Evolutionary conservation across 2,329 filamentous ascomycete species (phyloP), one percentile per base, ranked within the genome.

Genomic region (Aschersonia sp.): DNA sequence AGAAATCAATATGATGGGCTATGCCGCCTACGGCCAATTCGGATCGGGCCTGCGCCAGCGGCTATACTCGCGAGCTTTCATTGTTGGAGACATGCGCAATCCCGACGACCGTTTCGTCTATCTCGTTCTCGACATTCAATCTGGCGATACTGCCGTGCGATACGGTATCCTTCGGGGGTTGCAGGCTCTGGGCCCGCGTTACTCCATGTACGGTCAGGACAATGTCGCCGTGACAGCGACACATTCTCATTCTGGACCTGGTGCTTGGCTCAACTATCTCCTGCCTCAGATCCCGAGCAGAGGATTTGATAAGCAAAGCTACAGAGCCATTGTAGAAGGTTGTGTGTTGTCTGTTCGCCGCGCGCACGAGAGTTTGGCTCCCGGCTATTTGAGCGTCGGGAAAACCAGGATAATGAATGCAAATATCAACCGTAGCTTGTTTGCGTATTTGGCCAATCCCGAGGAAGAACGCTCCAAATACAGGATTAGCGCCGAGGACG

Each of bases 181-280:
- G 10, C 71, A 73, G 39, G 69, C 67, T 0, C 66, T 94, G 22
- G 88, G 87, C 0, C 65, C 71, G 5, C 80, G 84, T 5, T 94
- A 89, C 60, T 69, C 79, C 12, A 68, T 85, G 47, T 60, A 95
- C 62, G 78, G 76, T 44, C 78, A 84, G 57, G 74, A 83, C 54
- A 95, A 94, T 55, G 68, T 95, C 14, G 89, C 89, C n/a, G 75
- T 96, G 14, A 92, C 85, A 2, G 89, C 87, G 35, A 95, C 89
- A 0, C 89, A 96, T 61, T 90, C 85, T 2, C 89, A 96, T 65
- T 83, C 87, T 14, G 88, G 87, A 0, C 88, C 89, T 0, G 89
- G 86, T 4, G 89, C 85, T 12, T 96, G 87, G 87, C 72, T 92
- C 59, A 95, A 95, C 62, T 95, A 95, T 58, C 73, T 95, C 8